A percentile compares a stretch with the other conserved stretches of the same genome.
These are phyloP conservation scores for Phytophthora uliginosa DNA, from an alignment of 352 stramenopile genomes.

Conservation along the genomic window DNA sequence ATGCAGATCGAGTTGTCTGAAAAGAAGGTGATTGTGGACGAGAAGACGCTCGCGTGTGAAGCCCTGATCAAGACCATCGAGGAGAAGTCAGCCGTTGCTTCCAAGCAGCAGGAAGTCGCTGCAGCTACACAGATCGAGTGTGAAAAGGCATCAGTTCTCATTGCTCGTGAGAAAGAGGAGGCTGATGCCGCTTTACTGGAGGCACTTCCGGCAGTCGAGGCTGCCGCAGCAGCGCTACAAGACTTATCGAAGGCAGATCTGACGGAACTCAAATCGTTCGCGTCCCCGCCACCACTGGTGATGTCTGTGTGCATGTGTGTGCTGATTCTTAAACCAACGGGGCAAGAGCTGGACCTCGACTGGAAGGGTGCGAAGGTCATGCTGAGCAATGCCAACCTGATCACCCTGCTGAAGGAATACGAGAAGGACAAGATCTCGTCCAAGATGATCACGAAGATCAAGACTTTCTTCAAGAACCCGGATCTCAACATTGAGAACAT, in stretches of 20 bases:
- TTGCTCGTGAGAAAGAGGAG: slow-evolving; percentile 94
- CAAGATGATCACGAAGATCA: slow-evolving; percentile 96
- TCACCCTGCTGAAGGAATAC: slow-evolving; percentile 95
- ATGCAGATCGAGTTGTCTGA: slow-evolving; percentile 96
- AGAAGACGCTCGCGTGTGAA: slow-evolving; percentile 94
- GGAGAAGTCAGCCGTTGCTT: slow-evolving; percentile 93
- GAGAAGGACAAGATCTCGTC: slow-evolving; percentile 97
- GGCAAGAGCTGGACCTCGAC: slow-evolving; percentile 93
- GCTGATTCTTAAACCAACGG: slow-evolving; percentile 92
- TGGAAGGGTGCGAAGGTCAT: slow-evolving; percentile 97
- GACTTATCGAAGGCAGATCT: slow-evolving; percentile 97
- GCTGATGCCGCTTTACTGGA: slow-evolving; percentile 94
- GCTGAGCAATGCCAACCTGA: slow-evolving; percentile 93
- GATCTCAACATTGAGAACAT: slow-evolving; percentile 96
- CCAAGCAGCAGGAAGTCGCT: slow-evolving; percentile 93
- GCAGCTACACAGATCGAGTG: slow-evolving; percentile 91
- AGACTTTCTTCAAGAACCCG: slow-evolving; percentile 95
- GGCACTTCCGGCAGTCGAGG: slow-evolving; percentile 94
- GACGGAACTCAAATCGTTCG: slow-evolving; percentile 97
- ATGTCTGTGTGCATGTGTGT: slow-evolving; percentile 96
- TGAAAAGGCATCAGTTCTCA: slow-evolving; percentile 93
- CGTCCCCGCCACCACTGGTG: slow-evolving; percentile 93
- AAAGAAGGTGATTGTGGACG: slow-evolving; percentile 96
- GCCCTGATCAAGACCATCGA: slow-evolving; percentile 97
- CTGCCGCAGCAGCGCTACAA: slow-evolving; percentile 92